Evolutionary conservation across 192 early-diverging fungal genomes (phyloP).

Genomic region (Coemansia sp.): DNA sequence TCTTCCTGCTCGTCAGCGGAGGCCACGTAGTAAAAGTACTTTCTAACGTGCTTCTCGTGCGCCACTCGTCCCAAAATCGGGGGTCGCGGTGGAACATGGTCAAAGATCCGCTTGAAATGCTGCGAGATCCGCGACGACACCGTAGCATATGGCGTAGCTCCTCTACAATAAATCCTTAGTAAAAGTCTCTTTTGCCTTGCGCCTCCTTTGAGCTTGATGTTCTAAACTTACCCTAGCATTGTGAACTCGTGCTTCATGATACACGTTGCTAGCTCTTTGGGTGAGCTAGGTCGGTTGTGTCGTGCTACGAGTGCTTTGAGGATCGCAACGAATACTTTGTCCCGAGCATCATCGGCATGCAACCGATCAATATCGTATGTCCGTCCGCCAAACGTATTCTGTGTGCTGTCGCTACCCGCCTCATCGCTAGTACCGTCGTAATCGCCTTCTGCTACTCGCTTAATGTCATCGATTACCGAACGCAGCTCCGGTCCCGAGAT

Average conservation of each 20-base stretch:
- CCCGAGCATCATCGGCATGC: slow-evolving; percentile 75
- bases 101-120: slow-evolving; percentile 79
- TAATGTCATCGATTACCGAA: slow-evolving; percentile 45
- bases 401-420: slow-evolving; percentile 27
- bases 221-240: slow-evolving; percentile 52
- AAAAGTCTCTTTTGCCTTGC: too few species aligned
- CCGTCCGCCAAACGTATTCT: slow-evolving; percentile 42
- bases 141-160: slow-evolving; percentile 82
- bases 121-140: slow-evolving; percentile 88
- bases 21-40: slow-evolving; percentile 77
- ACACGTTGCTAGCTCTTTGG: slow-evolving; percentile 74
- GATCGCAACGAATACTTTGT: slow-evolving; percentile 86
- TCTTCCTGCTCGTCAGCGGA: slow-evolving; percentile 47
- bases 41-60: slow-evolving; percentile 67
- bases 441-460: slow-evolving; percentile 33
- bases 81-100: slow-evolving; percentile 70
- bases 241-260: slow-evolving; percentile 80
- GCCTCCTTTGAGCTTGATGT: too few species aligned
- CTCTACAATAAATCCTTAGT: slow-evolving; percentile 49
- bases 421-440: slow-evolving; percentile 13
- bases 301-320: slow-evolving; percentile 74
- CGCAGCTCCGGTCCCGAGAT: slow-evolving; percentile 43
- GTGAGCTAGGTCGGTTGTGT: slow-evolving; percentile 76
- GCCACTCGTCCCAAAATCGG: slow-evolving; percentile 69
- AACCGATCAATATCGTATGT: slow-evolving; percentile 52